Conservation (phyloP, 228 moss, liverwort and hornwort genomes). For the Sphagnum magellanicum region DNA sequence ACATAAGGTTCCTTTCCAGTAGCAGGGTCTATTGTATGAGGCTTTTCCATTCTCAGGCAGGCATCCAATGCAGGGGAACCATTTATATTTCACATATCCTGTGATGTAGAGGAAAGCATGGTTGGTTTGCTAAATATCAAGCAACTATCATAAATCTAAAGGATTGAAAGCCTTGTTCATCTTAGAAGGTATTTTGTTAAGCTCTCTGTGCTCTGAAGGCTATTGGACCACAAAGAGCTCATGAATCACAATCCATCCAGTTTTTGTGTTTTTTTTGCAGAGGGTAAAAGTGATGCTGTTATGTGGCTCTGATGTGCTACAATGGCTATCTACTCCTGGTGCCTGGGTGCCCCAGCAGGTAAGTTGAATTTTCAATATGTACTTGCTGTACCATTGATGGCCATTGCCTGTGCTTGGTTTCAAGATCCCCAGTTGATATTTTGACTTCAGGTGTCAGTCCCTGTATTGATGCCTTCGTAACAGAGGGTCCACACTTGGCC, state of each 20-base stretch:
- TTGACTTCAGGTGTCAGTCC: neutral
- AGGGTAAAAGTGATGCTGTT: slow-evolving; percentile 38
- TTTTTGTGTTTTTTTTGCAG: slow-evolving; percentile 15
- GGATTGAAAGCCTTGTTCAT: neutral
- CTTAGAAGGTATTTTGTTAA: neutral
- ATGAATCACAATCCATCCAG: neutral
- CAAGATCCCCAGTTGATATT: neutral
- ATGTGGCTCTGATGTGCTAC: slow-evolving; percentile 46
- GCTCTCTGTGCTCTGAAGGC: too few relatives aligned
- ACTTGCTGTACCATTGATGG: neutral
- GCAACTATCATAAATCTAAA: neutral
- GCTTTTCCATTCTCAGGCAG: neutral
- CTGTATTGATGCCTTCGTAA: neutral
- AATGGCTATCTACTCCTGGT: slow-evolving; percentile 29
- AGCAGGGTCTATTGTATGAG: neutral
- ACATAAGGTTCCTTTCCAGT: neutral
- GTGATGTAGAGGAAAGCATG: too few relatives aligned
- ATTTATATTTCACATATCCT: neutral
- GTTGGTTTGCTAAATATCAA: neutral
- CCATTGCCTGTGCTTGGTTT: neutral
- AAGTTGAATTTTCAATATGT: neutral
- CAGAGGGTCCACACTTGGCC: too few relatives aligned
- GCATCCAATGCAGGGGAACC: neutral
- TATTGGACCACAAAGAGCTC: too few relatives aligned
- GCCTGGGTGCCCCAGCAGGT: slow-evolving; percentile 55